phyloP scores from a whole-genome alignment of 805 yeast genomes.

The Alloascoidea africana region DNA sequence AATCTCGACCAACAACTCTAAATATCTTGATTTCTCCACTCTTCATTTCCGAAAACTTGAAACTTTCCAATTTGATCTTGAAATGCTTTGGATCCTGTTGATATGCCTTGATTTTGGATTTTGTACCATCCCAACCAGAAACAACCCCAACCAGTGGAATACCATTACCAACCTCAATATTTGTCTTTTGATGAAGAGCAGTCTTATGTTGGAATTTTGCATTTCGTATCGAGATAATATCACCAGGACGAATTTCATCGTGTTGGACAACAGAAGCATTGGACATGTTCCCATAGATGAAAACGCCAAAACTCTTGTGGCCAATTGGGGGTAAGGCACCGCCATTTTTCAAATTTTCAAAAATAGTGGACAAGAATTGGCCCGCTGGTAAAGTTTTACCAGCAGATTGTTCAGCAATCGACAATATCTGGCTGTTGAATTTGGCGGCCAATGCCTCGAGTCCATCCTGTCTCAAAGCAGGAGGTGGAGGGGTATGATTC shows the following conservation, averaged over 20 bases:
- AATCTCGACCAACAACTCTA: constrained; percentile 60
- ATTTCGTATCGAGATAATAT: constrained; percentile 58
- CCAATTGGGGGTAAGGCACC: constrained; percentile 45
- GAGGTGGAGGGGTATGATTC: constrained; percentile 23
- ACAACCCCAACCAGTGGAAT: constrained; percentile 46
- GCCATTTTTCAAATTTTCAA: constrained; percentile 24
- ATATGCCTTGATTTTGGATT: constrained; percentile 54
- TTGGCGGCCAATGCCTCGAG: constrained; percentile 32
- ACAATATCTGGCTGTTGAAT: constrained; percentile 36
- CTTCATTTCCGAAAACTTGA: constrained; percentile 57
- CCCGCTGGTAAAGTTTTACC: constrained; percentile 12
- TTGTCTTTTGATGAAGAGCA: constrained; percentile 38
- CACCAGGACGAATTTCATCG: constrained; percentile 71
- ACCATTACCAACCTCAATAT: constrained; percentile 40
- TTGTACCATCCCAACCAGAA: constrained; percentile 57
- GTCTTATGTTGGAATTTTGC: constrained; percentile 58
- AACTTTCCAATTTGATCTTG: constrained; percentile 41
- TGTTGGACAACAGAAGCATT: constrained; percentile 32
- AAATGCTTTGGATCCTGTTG: constrained; percentile 35
- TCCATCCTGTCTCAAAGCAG: constrained; percentile 27
- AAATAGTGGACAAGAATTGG: constrained; percentile 16
- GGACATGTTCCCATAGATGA: constrained; percentile 40
- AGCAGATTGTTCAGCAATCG: constrained; percentile 23
- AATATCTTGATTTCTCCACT: constrained; percentile 70
- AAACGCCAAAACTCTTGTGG: constrained; percentile 55